These are phyloP conservation scores for Corrigiola litoralis DNA, from an alignment of 179 eudicot species.

Conservation along the genomic window DNA sequence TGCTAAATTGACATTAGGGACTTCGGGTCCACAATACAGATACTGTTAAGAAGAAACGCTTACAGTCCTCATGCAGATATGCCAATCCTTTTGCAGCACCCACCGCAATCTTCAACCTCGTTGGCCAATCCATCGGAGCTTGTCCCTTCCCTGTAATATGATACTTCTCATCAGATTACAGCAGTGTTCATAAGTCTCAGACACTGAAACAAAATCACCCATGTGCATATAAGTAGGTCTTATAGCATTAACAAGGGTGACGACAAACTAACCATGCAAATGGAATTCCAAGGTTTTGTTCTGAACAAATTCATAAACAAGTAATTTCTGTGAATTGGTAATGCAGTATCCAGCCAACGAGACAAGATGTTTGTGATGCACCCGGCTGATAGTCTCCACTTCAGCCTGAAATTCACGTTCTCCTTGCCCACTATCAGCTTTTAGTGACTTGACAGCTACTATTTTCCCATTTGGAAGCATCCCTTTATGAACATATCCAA, in stretches of 20 bases:
- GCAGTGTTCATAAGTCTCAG: neutral
- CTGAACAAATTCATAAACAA: constrained; percentile 87
- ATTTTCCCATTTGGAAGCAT: constrained; percentile 91
- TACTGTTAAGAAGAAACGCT: constrained; percentile 26
- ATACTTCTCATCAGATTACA: constrained; percentile 8
- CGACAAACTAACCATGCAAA: constrained; percentile 68
- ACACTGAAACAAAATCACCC: neutral
- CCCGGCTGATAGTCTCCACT: constrained; percentile 93
- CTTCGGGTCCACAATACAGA: neutral
- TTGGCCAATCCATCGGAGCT: constrained; percentile 68
- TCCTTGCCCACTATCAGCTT: constrained; percentile 88
- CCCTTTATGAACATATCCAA: constrained; percentile 88
- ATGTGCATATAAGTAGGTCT: neutral
- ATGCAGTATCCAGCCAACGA: constrained; percentile 91
- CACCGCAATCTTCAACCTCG: constrained; percentile 76
- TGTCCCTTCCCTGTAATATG: constrained; percentile 63
- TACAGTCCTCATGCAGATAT: constrained; percentile 95
- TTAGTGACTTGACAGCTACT: constrained; percentile 85
- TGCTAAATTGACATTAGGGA: neutral
- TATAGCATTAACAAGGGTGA: neutral
- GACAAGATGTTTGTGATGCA: constrained; percentile 97
- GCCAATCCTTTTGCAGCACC: constrained; percentile 96
- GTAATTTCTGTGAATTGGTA: constrained; percentile 66
- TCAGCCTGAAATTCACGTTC: constrained; percentile 97
- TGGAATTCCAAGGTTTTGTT: constrained; percentile 91